A percentile compares a stretch with the other conserved stretches of the same genome.
Conservation (phyloP, 208 protist genomes). For the Phytomonas sp. region DNA sequence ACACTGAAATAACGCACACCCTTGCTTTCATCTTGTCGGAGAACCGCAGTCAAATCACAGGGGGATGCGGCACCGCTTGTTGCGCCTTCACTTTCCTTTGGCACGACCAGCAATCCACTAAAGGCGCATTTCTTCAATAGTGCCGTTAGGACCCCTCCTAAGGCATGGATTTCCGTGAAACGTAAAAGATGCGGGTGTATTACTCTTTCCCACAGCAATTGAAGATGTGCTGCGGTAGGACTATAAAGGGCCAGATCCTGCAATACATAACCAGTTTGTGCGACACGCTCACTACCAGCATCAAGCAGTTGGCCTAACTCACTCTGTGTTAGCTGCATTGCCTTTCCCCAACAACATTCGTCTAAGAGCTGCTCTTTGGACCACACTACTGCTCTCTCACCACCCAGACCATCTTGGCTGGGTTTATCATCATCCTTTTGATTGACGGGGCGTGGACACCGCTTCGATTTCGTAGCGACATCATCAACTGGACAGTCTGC, state of each 20-base stretch:
- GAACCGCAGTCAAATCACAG: conserved; percentile 33
- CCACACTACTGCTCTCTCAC: not conserved
- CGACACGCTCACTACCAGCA: conserved; percentile 30
- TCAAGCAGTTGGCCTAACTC: conserved; percentile 43
- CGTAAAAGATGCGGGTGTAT: conserved; percentile 29
- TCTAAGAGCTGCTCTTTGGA: conserved; percentile 4
- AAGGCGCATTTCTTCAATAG: conserved; percentile 73
- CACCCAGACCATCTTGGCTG: conserved; percentile 1
- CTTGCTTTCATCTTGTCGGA: conserved; percentile 36
- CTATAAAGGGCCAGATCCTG: conserved; percentile 79
- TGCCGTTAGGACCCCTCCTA: conserved; percentile 46
- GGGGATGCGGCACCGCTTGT: conserved; percentile 29
- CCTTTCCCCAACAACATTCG: conserved; percentile 57
- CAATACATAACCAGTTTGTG: conserved; percentile 48
- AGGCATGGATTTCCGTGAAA: conserved; percentile 29
- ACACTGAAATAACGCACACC: conserved; percentile 53
- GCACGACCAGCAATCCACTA: conserved; percentile 13
- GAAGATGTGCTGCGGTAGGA: conserved; percentile 53
- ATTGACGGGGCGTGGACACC: not conserved
- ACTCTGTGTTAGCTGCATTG: conserved; percentile 32
- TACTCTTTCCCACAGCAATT: conserved; percentile 51
- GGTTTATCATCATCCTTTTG: conserved; percentile 7
- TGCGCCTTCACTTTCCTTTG: not conserved
- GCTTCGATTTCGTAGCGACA: not conserved
- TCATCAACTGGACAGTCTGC: not conserved